Evolutionary conservation across 495 filamentous ascomycete genomes (phyloP).

Genomic region (Staphylotrichum longicolle): DNA sequence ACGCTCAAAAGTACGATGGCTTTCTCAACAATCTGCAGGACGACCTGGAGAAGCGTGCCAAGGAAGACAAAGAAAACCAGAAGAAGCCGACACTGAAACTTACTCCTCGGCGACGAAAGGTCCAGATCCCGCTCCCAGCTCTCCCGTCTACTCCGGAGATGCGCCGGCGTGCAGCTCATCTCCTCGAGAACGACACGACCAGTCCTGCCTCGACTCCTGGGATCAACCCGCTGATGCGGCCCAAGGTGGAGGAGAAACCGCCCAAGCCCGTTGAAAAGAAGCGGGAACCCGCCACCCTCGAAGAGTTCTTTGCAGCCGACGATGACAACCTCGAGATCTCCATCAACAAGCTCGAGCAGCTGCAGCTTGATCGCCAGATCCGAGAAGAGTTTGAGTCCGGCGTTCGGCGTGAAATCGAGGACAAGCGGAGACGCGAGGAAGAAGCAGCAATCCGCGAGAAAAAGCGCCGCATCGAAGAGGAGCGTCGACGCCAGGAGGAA

Average conservation of each 20-base stretch:
- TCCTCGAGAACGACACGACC: background rate
- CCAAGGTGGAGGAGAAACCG: constrained; percentile 5
- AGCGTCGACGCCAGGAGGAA: constrained; percentile 16
- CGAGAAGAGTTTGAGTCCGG: constrained; percentile 16
- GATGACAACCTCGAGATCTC: constrained; percentile 22
- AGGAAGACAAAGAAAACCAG: constrained; percentile 4
- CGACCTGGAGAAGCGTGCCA: constrained; percentile 18
- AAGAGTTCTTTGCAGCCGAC: constrained; percentile 20
- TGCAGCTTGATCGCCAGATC: constrained; percentile 26
- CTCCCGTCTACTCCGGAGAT: constrained; percentile 1
- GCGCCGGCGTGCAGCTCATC: constrained; percentile 2
- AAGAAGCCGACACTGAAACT: background rate
- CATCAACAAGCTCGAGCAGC: constrained; percentile 17
- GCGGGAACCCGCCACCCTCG: background rate
- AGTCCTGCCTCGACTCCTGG: constrained; percentile 6
- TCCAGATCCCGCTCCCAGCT: constrained; percentile 13
- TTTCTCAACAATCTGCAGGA: constrained; percentile 20
- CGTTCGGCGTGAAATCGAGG: constrained; percentile 11
- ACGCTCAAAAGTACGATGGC: constrained; percentile 19
- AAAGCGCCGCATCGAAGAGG: constrained; percentile 24
- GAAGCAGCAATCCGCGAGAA: constrained; percentile 20
- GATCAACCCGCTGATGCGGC: constrained; percentile 5
- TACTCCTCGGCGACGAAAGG: constrained; percentile 3
- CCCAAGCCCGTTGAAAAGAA: constrained; percentile 8
- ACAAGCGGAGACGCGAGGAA: constrained; percentile 19